Evolutionary conservation across 2,329 filamentous ascomycete species (phyloP).

Genomic region (Orbilia brochopaga): DNA sequence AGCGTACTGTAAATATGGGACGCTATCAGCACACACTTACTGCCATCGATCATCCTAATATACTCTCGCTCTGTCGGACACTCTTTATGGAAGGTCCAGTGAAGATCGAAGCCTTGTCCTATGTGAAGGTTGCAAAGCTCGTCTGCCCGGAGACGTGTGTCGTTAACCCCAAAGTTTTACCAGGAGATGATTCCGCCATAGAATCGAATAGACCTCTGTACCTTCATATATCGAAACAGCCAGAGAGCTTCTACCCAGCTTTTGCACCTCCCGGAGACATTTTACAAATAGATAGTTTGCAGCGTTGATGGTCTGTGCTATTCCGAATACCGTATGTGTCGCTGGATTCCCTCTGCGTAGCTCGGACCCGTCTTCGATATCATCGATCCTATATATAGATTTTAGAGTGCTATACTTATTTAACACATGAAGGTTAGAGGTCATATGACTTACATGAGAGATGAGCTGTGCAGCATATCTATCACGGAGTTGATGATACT

Average conservation of each 20-base stretch:
- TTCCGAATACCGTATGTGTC: neutral
- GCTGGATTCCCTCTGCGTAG: neutral
- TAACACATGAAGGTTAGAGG: neutral
- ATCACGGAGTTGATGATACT: neutral
- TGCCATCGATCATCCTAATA: conserved; percentile 5
- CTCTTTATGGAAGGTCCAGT: neutral
- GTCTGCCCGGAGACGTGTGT: neutral
- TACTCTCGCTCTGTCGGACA: neutral
- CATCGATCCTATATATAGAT: conserved; percentile 1
- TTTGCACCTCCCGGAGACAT: conserved; percentile 1
- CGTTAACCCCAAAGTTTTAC: neutral
- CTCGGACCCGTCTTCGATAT: neutral
- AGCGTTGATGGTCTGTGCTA: neutral
- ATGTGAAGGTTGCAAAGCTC: neutral
- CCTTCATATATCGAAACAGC: conserved; percentile 8
- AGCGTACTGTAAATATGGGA: neutral
- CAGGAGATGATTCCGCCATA: neutral
- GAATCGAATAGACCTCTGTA: too few species aligned
- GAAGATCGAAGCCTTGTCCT: conserved; percentile 1
- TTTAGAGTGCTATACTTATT: neutral
- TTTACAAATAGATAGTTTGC: conserved; percentile 10
- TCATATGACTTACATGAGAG: neutral
- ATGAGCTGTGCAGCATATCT: neutral
- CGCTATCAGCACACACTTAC: neutral
- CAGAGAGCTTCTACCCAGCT: neutral